Evolutionary conservation across 192 early-diverging fungal species (phyloP).

Genomic region (Backusella sp.): DNA sequence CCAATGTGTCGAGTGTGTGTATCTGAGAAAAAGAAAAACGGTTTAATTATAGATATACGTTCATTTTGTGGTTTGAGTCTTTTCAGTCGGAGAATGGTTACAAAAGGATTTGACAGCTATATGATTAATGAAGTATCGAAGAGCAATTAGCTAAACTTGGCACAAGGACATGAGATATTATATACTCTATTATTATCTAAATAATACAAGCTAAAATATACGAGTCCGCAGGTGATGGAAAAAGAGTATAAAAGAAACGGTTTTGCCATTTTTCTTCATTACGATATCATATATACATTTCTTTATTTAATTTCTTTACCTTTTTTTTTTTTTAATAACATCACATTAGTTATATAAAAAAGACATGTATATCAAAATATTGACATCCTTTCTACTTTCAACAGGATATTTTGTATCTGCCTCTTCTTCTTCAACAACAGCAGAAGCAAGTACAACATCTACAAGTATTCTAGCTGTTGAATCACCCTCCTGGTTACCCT

Average conservation of each 20-base stretch:
- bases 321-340: background rate
- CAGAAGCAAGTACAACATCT: background rate
- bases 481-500: slow-evolving; percentile 26
- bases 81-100: background rate
- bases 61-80: background rate
- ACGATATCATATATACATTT: background rate
- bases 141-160: slow-evolving; percentile 2
- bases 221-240: background rate
- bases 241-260: slow-evolving; percentile 1
- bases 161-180: background rate
- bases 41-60: background rate
- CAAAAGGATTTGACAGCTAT: background rate
- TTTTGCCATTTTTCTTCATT: background rate
- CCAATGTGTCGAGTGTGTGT: background rate
- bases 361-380: background rate
- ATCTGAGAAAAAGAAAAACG: background rate
- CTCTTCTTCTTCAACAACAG: background rate
- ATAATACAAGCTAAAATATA: background rate
- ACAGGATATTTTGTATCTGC: background rate
- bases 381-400: background rate
- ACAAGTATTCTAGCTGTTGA: slow-evolving; percentile 13
- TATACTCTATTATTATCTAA: background rate
- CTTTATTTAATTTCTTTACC: background rate
- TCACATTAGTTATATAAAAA: background rate
- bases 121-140: background rate